Percentiles rank a stretch among this genome's conserved stretches.
phyloP scores from a whole-genome alignment of 2,329 filamentous ascomycete genomes.

The Fusarium lateritium region DNA sequence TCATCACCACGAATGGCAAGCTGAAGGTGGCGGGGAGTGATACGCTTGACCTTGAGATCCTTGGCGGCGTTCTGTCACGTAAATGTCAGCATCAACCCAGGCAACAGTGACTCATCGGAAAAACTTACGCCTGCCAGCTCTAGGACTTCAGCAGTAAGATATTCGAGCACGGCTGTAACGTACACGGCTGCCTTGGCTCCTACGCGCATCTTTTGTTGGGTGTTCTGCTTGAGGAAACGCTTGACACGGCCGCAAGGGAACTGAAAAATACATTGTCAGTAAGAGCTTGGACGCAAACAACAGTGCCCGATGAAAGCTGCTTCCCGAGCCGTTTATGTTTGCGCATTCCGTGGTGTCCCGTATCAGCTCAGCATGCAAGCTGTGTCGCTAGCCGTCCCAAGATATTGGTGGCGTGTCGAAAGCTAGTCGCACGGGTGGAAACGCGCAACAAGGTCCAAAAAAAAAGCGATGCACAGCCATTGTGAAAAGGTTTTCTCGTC shows the following conservation, averaged over 20 bases:
- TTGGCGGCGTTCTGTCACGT: slow-evolving; percentile 88
- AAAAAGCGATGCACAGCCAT: slow-evolving; percentile 18
- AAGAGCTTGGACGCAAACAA: neutral
- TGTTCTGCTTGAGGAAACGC: slow-evolving; percentile 99
- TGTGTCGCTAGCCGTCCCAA: slow-evolving; percentile 6
- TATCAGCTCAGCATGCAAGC: slow-evolving; percentile 26
- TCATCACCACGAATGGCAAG: slow-evolving; percentile 98
- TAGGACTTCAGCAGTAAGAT: slow-evolving; percentile 96
- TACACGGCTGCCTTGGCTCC: slow-evolving; percentile 99
- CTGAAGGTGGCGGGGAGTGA: slow-evolving; percentile 97
- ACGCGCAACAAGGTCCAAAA: slow-evolving; percentile 6
- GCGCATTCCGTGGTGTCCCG: slow-evolving; percentile 36
- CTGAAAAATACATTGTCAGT: slow-evolving; percentile 64
- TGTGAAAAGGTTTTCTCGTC: slow-evolving; percentile 40
- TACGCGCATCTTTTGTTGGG: slow-evolving; percentile 99
- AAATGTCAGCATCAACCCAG: slow-evolving; percentile 44
- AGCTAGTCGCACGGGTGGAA: slow-evolving; percentile 28
- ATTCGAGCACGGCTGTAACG: slow-evolving; percentile 97
- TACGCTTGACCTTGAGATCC: slow-evolving; percentile 99
- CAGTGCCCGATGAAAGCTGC: slow-evolving; percentile 24
- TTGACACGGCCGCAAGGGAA: slow-evolving; percentile 99
- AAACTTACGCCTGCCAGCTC: slow-evolving; percentile 89
- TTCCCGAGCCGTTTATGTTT: slow-evolving; percentile 23
- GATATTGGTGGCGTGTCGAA: slow-evolving; percentile 19
- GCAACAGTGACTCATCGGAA: slow-evolving; percentile 17